Evolutionary conservation across 768 basidiomycete genomes (phyloP).

Genomic region (Amanita muscaria): DNA sequence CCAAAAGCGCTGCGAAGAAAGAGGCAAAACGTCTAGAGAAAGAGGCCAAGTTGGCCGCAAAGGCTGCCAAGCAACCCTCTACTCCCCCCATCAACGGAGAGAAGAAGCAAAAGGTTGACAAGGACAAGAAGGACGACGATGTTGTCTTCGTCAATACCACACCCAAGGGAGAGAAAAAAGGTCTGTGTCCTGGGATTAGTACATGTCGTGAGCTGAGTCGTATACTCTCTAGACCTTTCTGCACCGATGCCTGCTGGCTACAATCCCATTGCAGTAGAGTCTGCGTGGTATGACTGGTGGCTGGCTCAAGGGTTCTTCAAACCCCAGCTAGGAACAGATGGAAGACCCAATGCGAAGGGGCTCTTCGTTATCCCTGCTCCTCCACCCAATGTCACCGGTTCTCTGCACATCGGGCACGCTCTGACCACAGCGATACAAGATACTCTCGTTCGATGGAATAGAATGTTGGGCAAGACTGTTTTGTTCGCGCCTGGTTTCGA

Average conservation of each 20-base stretch:
- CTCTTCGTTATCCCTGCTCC: constrained; percentile 83
- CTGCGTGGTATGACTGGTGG: constrained; percentile 99
- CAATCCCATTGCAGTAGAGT: constrained; percentile 90
- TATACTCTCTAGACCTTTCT: constrained; percentile 56
- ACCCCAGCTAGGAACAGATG: constrained; percentile 53
- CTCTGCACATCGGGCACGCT: constrained; percentile 91
- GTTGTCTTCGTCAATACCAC: constrained; percentile 82
- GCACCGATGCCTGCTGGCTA: constrained; percentile 88
- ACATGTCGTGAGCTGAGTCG: not conserved
- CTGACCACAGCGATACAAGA: constrained; percentile 91
- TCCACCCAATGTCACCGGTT: constrained; percentile 96
- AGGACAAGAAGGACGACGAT: constrained; percentile 64
- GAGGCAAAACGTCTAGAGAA: constrained; percentile 78
- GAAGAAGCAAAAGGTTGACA: constrained; percentile 71
- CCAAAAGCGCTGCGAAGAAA: constrained; percentile 54
- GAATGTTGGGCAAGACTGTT: constrained; percentile 89
- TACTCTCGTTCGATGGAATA: constrained; percentile 85
- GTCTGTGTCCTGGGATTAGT: constrained; percentile 29
- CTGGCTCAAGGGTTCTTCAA: constrained; percentile 82
- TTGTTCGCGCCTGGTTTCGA: constrained; percentile 94
- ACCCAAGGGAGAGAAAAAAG: constrained; percentile 90
- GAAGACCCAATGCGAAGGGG: constrained; percentile 52
- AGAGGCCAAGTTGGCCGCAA: constrained; percentile 69
- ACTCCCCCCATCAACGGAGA: constrained; percentile 34
- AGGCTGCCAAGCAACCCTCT: constrained; percentile 33